A percentile compares a stretch with the other conserved stretches of the same genome.
phyloP scores from a whole-genome alignment of 805 yeast genomes.

The Lipomyces yamanashiensis region DNA sequence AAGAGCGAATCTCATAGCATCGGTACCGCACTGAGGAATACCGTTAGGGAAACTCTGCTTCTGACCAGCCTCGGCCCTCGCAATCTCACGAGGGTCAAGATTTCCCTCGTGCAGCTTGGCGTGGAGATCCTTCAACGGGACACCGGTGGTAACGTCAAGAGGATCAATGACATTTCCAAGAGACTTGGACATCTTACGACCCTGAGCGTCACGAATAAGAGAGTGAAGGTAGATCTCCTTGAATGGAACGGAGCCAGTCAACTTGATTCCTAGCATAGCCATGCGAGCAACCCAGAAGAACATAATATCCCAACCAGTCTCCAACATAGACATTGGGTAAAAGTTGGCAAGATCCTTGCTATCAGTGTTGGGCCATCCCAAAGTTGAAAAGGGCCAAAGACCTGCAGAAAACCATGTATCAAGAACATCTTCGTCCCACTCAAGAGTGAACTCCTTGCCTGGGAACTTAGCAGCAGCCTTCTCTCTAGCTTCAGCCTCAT shows the following conservation, averaged over 20 bases:
- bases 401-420: slow-evolving; percentile 99
- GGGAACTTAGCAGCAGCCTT: slow-evolving; percentile 81
- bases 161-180: slow-evolving; percentile 97
- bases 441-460: slow-evolving; percentile 68
- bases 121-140: slow-evolving; percentile 76
- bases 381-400: slow-evolving; percentile 94
- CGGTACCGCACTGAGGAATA: slow-evolving; percentile 99
- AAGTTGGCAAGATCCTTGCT: slow-evolving; percentile 74
- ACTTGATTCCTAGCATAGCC: slow-evolving; percentile 87
- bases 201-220: slow-evolving; percentile 97
- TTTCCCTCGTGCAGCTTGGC: slow-evolving; percentile 79
- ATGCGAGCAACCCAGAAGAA: slow-evolving; percentile 99
- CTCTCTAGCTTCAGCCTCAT: slow-evolving; percentile 75
- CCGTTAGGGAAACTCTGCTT: slow-evolving; percentile 90
- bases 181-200: slow-evolving; percentile 98
- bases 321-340: slow-evolving; percentile 91
- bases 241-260: slow-evolving; percentile 91
- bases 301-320: slow-evolving; percentile 98
- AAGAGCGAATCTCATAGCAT: slow-evolving; percentile 95
- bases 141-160: slow-evolving; percentile 89
- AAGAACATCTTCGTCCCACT: slow-evolving; percentile 96
- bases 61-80: slow-evolving; percentile 87
- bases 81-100: slow-evolving; percentile 85
- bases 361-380: slow-evolving; percentile 85
- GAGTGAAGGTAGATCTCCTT: slow-evolving; percentile 98